phyloP scores from a whole-genome alignment of 495 filamentous ascomycete genomes.

The Lophiotrema nucula region DNA sequence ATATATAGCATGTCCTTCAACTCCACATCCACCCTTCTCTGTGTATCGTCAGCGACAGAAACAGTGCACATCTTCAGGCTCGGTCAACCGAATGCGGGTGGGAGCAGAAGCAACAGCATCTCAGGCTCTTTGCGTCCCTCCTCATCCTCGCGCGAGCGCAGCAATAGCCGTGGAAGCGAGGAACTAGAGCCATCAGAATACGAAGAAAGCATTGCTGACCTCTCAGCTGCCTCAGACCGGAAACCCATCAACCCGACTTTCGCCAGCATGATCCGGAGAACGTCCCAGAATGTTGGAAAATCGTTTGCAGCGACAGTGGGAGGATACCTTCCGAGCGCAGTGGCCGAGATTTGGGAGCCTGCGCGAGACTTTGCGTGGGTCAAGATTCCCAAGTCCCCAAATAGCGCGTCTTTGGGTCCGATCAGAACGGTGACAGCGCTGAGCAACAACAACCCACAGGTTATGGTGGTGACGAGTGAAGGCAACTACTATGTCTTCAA shows the following conservation, averaged over 20 bases:
- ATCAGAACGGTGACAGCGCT: slow-evolving; percentile 89
- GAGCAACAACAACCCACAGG: slow-evolving; percentile 86
- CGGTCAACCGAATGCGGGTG: slow-evolving; percentile 42
- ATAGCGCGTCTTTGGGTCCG: slow-evolving; percentile 42
- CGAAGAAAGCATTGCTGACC: slow-evolving; percentile 25
- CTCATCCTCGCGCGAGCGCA: slow-evolving; percentile 43
- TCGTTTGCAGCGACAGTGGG: slow-evolving; percentile 84
- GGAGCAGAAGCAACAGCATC: slow-evolving; percentile 41
- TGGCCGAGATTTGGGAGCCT: slow-evolving; percentile 97
- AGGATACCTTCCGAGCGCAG: slow-evolving; percentile 84
- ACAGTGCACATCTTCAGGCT: slow-evolving; percentile 97
- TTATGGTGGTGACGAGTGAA: slow-evolving; percentile 97
- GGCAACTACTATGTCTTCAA: slow-evolving; percentile 92
- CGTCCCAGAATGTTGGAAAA: slow-evolving; percentile 91
- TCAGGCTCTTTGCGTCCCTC: slow-evolving; percentile 9
- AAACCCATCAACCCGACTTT: slow-evolving; percentile 54
- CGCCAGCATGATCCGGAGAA: slow-evolving; percentile 89
- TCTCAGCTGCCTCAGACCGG: slow-evolving; percentile 23
- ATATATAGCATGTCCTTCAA: slow-evolving; percentile 99
- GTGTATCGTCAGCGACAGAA: slow-evolving; percentile 92
- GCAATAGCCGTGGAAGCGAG: slow-evolving; percentile 44
- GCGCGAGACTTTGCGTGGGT: slow-evolving; percentile 93
- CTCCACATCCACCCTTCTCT: slow-evolving; percentile 84
- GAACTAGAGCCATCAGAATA: slow-evolving; percentile 28
- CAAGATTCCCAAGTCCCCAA: slow-evolving; percentile 71